Evolutionary conservation across 305 asterid genomes (phyloP).

Genomic region (Euphrasia arctica): DNA sequence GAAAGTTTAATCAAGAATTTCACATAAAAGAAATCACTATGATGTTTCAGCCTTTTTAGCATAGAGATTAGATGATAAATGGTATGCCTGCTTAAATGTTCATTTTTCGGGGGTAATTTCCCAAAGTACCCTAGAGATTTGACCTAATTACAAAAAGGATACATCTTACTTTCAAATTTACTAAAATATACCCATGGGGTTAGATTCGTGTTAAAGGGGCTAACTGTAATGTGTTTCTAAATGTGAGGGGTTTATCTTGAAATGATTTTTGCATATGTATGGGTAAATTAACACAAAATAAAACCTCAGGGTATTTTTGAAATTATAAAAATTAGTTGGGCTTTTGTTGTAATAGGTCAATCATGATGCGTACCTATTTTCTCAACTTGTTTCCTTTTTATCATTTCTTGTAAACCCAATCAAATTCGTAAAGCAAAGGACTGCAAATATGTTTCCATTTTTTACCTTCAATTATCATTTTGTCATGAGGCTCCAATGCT

Average conservation of each 20-base stretch:
- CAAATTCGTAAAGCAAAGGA: conserved; percentile 11
- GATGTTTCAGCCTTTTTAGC: not conserved
- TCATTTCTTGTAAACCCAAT: not conserved
- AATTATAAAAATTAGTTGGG: no score
- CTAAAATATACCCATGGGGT: not conserved
- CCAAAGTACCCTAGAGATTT: not conserved
- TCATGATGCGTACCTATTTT: no score
- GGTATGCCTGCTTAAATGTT: not conserved
- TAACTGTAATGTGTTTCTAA: no score
- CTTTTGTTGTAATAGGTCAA: no score
- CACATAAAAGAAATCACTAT: conserved; percentile 18
- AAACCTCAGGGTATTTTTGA: no score
- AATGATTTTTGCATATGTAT: no score
- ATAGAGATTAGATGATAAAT: not conserved
- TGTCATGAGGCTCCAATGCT: conserved; percentile 32
- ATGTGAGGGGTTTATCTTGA: no score
- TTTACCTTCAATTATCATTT: conserved; percentile 49
- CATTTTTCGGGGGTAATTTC: not conserved
- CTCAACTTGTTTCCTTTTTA: no score
- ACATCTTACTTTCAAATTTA: not conserved
- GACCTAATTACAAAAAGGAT: not conserved
- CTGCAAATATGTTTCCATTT: not conserved
- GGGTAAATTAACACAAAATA: no score
- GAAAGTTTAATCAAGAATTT: conserved; percentile 24
- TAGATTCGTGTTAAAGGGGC: no score